phyloP scores from a whole-genome alignment of 495 filamentous ascomycete genomes.

The Aspergillus nanangensis region DNA sequence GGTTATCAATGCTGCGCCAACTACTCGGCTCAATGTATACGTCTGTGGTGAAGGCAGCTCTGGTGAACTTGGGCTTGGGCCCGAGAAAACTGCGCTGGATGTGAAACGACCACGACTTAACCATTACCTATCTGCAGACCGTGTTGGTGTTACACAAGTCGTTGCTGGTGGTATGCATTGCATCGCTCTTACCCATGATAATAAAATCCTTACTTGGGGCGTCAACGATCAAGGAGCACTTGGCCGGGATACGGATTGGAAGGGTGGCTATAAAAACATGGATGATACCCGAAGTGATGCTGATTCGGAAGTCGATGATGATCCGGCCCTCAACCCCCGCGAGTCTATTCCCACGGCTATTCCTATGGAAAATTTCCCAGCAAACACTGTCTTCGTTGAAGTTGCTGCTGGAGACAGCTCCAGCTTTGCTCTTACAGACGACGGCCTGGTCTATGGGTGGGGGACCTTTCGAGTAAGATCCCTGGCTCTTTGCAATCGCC shows the following conservation, averaged over 20 bases:
- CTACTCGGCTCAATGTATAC: slow-evolving; percentile 54
- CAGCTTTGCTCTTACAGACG: slow-evolving; percentile 62
- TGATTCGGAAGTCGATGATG: slow-evolving; percentile 47
- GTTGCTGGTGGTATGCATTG: slow-evolving; percentile 64
- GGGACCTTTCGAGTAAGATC: slow-evolving; percentile 61
- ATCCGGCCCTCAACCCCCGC: slow-evolving; percentile 54
- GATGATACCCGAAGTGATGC: slow-evolving; percentile 50
- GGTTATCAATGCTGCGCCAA: slow-evolving; percentile 42
- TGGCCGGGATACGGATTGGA: slow-evolving; percentile 57
- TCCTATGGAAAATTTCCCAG: slow-evolving; percentile 44
- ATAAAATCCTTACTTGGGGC: slow-evolving; percentile 62
- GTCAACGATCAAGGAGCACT: slow-evolving; percentile 66
- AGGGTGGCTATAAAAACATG: slow-evolving; percentile 60
- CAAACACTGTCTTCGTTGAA: slow-evolving; percentile 52
- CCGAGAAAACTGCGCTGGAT: slow-evolving; percentile 54
- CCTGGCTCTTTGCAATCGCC: background rate
- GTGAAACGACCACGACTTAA: slow-evolving; percentile 69
- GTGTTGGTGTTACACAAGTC: slow-evolving; percentile 58
- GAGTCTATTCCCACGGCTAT: slow-evolving; percentile 59
- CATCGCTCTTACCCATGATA: slow-evolving; percentile 57
- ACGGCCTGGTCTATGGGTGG: slow-evolving; percentile 66
- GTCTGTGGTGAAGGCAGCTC: slow-evolving; percentile 66
- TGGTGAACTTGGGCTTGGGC: slow-evolving; percentile 64
- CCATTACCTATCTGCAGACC: slow-evolving; percentile 48
- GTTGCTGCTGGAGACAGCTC: slow-evolving; percentile 61